Percentiles rank a stretch among this genome's conserved stretches.
Conservation (phyloP, 192 early-diverging fungal species). For the Umbelopsis isabellina region DNA sequence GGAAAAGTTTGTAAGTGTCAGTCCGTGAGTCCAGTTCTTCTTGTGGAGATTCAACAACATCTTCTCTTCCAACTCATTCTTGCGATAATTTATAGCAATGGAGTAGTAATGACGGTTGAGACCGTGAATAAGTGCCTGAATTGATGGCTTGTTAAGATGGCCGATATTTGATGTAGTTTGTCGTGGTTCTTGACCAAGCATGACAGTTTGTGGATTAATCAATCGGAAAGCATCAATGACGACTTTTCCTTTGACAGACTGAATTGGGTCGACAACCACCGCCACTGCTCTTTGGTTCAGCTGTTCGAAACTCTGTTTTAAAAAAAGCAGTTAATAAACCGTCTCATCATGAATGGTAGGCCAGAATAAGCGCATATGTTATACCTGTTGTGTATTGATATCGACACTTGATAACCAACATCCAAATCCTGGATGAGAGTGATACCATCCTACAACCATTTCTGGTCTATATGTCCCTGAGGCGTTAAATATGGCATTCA, state of each 20-base stretch:
- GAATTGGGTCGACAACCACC: slow-evolving; percentile 99
- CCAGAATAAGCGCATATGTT: background rate
- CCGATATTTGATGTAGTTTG: slow-evolving; percentile 99
- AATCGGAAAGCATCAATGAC: slow-evolving; percentile 99
- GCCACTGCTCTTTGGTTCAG: slow-evolving; percentile 94
- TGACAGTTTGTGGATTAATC: slow-evolving; percentile 86
- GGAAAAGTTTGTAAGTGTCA: slow-evolving; percentile 81
- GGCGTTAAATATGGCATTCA: slow-evolving; percentile 3
- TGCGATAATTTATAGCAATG: slow-evolving; percentile 98
- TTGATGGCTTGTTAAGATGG: slow-evolving; percentile 95
- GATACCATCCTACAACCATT: slow-evolving; percentile 99
- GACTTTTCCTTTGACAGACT: slow-evolving; percentile 99
- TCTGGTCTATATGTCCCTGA: slow-evolving; percentile 69
- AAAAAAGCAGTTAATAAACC: background rate
- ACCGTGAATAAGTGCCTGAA: slow-evolving; percentile 97
- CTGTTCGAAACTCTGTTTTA: slow-evolving; percentile 82
- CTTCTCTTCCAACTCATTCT: slow-evolving; percentile 99
- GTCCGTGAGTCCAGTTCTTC: slow-evolving; percentile 98
- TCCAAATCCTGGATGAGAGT: slow-evolving; percentile 99
- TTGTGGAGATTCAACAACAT: slow-evolving; percentile 99
- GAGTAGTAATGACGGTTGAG: slow-evolving; percentile 99
- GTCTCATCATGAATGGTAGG: background rate
- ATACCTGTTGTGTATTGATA: slow-evolving; percentile 97
- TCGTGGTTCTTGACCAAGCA: slow-evolving; percentile 91
- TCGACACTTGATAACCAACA: slow-evolving; percentile 99